phyloP scores from a whole-genome alignment of 768 basidiomycete species.

The Podaxis sp. region DNA sequence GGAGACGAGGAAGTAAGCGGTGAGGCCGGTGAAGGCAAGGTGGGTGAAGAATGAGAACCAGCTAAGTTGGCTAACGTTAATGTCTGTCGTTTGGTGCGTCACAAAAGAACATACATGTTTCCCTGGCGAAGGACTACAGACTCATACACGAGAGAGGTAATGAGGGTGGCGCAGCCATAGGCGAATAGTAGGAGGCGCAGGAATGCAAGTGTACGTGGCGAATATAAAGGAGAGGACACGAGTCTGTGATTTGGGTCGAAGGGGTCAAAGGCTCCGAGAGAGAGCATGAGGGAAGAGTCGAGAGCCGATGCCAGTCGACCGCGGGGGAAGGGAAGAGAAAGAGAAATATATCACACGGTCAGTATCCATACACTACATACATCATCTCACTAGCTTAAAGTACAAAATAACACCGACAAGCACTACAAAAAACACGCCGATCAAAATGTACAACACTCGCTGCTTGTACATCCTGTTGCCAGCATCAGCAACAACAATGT shows the following conservation, averaged over 20 bases:
- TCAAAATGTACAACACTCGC: constrained; percentile 72
- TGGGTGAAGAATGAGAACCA: constrained; percentile 69
- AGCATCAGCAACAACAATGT: constrained; percentile 2
- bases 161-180: constrained; percentile 9
- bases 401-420: constrained; percentile 76
- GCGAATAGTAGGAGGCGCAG: background rate
- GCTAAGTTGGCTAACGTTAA: constrained; percentile 29
- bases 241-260: constrained; percentile 6
- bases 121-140: constrained; percentile 13
- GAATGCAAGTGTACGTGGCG: constrained; percentile 1
- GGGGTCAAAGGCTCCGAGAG: background rate
- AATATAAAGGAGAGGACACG: constrained; percentile 5
- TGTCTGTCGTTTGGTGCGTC: background rate
- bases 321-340: background rate
- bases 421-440: constrained; percentile 75
- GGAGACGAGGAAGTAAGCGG: constrained; percentile 63
- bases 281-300: constrained; percentile 4
- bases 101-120: background rate
- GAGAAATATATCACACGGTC: constrained; percentile 2
- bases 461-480: constrained; percentile 85
- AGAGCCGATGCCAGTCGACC: too few species aligned
- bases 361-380: background rate
- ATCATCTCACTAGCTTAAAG: constrained; percentile 42
- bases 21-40: constrained; percentile 59
- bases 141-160: constrained; percentile 12